Percentiles rank a stretch among this genome's conserved stretches.
phyloP scores from a whole-genome alignment of 2,329 filamentous ascomycete species.

The Neonectria punicea region DNA sequence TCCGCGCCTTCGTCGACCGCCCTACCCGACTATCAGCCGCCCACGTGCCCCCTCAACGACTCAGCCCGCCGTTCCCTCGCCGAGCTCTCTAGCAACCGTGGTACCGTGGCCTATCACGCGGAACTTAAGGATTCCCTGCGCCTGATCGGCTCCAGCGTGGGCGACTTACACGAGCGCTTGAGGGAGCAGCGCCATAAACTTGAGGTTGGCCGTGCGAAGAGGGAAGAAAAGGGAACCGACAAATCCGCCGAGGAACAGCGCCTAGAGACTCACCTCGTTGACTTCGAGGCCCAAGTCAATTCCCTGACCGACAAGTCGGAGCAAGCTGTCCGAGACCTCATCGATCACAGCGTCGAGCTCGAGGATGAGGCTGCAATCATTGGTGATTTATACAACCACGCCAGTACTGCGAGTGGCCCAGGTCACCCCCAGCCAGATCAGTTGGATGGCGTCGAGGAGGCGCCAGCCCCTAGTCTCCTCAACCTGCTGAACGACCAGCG shows the following conservation, averaged over 20 bases:
- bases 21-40: conserved; percentile 63
- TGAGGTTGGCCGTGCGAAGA: conserved; percentile 46
- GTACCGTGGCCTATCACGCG: conserved; percentile 55
- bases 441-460: conserved; percentile 27
- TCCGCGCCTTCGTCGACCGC: conserved; percentile 37
- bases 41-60: conserved; percentile 56
- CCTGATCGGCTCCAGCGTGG: conserved; percentile 57
- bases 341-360: conserved; percentile 61
- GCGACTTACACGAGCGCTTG: conserved; percentile 61
- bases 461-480: conserved; percentile 40
- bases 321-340: conserved; percentile 56
- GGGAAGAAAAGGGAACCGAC: conserved; percentile 50
- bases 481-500: conserved; percentile 51
- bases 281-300: conserved; percentile 54
- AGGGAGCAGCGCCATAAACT: conserved; percentile 50
- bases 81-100: conserved; percentile 55
- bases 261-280: conserved; percentile 52
- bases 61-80: conserved; percentile 52
- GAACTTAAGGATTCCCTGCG: conserved; percentile 58
- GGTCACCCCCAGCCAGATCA: conserved; percentile 3
- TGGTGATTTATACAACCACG: conserved; percentile 47
- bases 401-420: conserved; percentile 22
- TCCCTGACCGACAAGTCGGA: conserved; percentile 59
- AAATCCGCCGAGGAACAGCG: conserved; percentile 50
- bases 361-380: conserved; percentile 60